Percentiles rank a stretch among this genome's conserved stretches.
These are phyloP conservation scores for Byssothecium circinans DNA, from an alignment of 2,329 filamentous ascomycete species.

Conservation along the genomic window DNA sequence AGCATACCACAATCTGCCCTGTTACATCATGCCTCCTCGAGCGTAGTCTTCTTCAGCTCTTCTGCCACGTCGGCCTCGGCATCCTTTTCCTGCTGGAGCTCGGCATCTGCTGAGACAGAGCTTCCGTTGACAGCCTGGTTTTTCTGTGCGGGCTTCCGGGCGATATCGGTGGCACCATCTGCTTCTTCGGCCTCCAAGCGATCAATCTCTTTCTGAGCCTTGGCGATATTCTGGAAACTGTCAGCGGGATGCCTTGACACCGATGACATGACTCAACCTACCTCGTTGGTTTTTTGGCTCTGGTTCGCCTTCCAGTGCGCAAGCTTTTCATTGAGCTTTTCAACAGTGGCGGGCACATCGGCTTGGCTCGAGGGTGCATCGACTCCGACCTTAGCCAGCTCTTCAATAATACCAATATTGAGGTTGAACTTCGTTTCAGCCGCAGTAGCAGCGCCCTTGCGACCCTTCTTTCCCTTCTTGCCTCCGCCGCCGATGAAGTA, in stretches of 20 bases:
- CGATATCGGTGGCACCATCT: conserved; percentile 56
- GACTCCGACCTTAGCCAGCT: conserved; percentile 80
- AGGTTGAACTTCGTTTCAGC: conserved; percentile 71
- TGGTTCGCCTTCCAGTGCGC: conserved; percentile 90
- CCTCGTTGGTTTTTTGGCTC: conserved; percentile 83
- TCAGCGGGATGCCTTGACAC: conserved; percentile 13
- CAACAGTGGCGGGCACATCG: conserved; percentile 75
- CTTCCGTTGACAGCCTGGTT: conserved; percentile 57
- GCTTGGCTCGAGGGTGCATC: conserved; percentile 84
- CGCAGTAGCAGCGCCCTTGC: conserved; percentile 69
- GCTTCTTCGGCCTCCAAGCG: conserved; percentile 73
- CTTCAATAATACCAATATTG: conserved; percentile 88
- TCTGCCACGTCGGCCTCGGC: conserved; percentile 61
- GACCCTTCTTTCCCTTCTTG: conserved; percentile 87
- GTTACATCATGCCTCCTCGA: conserved; percentile 54
- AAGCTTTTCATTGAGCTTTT: conserved; percentile 92
- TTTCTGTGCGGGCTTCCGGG: conserved; percentile 56
- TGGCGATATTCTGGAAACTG: conserved; percentile 78
- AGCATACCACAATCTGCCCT: not conserved
- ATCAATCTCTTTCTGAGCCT: conserved; percentile 94
- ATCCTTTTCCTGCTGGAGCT: conserved; percentile 60
- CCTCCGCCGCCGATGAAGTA: conserved; percentile 74
- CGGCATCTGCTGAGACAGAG: conserved; percentile 53
- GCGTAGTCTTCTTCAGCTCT: conserved; percentile 61
- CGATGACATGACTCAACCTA: conserved; percentile 51